Conservation (phyloP, 116 monocot species). For the Phalaenopsis hybrid region DNA sequence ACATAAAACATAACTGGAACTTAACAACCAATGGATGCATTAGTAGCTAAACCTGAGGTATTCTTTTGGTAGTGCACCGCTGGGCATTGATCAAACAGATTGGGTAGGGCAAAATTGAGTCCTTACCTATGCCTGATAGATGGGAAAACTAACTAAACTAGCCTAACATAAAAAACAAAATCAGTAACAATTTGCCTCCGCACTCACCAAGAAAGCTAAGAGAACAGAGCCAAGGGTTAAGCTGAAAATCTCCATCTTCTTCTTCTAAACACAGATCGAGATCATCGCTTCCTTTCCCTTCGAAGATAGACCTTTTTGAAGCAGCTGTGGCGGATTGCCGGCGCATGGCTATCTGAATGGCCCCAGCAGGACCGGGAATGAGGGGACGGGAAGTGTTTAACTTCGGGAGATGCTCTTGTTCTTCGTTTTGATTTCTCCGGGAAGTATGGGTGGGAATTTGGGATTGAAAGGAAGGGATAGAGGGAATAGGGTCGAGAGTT, state of each 20-base stretch:
- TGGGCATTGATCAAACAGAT: slow-evolving; percentile 32
- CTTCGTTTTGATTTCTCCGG: slow-evolving; percentile 2
- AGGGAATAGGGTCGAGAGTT: neutral
- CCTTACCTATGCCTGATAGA: slow-evolving; percentile 3
- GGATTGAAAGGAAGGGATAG: slow-evolving; percentile 11
- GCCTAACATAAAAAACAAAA: slow-evolving; percentile 4
- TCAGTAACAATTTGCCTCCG: neutral
- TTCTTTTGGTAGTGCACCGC: slow-evolving; percentile 8
- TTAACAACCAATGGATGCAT: neutral
- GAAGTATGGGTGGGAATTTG: slow-evolving; percentile 12
- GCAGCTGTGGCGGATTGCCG: slow-evolving; percentile 19
- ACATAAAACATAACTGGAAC: neutral
- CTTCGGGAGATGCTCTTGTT: neutral
- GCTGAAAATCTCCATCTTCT: slow-evolving; percentile 51
- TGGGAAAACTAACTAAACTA: neutral
- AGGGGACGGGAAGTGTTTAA: slow-evolving; percentile 1
- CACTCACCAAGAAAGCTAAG: slow-evolving; percentile 49
- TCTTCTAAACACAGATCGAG: neutral
- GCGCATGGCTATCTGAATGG: slow-evolving; percentile 57
- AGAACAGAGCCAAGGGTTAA: slow-evolving; percentile 65
- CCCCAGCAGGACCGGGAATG: slow-evolving; percentile 74
- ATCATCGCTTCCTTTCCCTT: neutral
- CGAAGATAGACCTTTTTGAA: neutral
- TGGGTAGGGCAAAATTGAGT: neutral
- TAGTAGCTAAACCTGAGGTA: slow-evolving; percentile 18